These are phyloP conservation scores for Cornus controversa DNA, from an alignment of 148 eudicot species.

Conservation along the genomic window DNA sequence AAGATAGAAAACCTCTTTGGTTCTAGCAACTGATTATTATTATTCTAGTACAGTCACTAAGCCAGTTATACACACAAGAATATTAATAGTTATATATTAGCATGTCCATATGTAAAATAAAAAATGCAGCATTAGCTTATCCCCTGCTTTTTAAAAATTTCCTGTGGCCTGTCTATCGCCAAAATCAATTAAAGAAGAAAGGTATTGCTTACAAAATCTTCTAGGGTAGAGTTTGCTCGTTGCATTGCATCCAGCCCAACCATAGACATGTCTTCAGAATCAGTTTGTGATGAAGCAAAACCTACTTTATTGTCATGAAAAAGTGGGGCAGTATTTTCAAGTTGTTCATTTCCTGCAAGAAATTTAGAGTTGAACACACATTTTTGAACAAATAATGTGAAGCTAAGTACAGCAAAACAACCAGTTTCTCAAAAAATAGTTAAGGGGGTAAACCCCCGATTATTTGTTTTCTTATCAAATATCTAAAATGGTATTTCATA, in stretches of 20 bases:
- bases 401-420: not conserved
- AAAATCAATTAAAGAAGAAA: too few species aligned
- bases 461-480: not conserved
- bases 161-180: too few species aligned
- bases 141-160: not conserved
- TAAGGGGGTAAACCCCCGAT: not conserved
- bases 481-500: not conserved
- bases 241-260: constrained; percentile 83
- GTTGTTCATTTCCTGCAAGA: constrained; percentile 37
- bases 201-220: constrained; percentile 76
- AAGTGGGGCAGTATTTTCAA: constrained; percentile 15
- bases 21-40: not conserved
- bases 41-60: not conserved
- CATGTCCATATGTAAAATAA: not conserved
- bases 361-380: not conserved
- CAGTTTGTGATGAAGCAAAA: constrained; percentile 12
- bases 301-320: constrained; percentile 18
- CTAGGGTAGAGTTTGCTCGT: constrained; percentile 90
- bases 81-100: not conserved
- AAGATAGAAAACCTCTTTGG: not conserved
- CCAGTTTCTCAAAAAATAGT: not conserved
- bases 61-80: not conserved
- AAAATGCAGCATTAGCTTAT: not conserved
- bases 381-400: not conserved
- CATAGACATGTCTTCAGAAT: constrained; percentile 36